Evolutionary conservation across 805 yeast genomes (phyloP).

Genomic region (Candida nanaspora): DNA sequence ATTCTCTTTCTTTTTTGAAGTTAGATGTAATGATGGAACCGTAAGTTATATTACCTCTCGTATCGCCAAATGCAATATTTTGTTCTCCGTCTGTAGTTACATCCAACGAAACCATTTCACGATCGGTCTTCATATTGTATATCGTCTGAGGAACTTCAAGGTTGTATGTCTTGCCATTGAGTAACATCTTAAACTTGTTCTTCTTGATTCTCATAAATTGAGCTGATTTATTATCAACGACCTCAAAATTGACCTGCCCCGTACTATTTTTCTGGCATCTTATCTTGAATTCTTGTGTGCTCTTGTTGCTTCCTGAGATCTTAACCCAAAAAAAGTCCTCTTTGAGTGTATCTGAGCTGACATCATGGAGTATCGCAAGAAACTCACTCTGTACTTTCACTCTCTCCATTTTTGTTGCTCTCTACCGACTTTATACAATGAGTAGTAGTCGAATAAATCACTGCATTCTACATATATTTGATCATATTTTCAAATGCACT

Average conservation of each 20-base stretch:
- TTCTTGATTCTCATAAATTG: background rate
- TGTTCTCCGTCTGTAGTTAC: slow-evolving; percentile 4
- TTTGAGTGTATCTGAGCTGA: background rate
- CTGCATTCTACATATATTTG: too few species aligned
- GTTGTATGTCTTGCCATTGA: background rate
- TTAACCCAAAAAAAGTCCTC: slow-evolving; percentile 7
- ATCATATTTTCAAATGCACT: too few species aligned
- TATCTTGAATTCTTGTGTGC: background rate
- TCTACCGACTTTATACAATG: too few species aligned
- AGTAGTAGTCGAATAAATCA: too few species aligned
- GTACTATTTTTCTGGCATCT: background rate
- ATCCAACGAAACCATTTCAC: slow-evolving; percentile 2
- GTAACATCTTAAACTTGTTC: background rate
- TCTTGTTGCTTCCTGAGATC: too few species aligned
- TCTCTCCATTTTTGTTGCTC: background rate
- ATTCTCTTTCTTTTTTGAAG: background rate
- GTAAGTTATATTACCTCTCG: slow-evolving; percentile 9
- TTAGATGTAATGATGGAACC: slow-evolving; percentile 3
- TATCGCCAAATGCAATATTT: slow-evolving; percentile 9
- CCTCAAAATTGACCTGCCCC: background rate
- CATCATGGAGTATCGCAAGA: slow-evolving; percentile 10
- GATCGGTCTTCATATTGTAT: background rate
- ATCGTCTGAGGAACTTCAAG: background rate
- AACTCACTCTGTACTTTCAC: slow-evolving; percentile 14
- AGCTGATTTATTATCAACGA: background rate